These are phyloP conservation scores for Ceratobasidium sp. DNA, from an alignment of 1,284 basidiomycete genomes.

Conservation along the genomic window DNA sequence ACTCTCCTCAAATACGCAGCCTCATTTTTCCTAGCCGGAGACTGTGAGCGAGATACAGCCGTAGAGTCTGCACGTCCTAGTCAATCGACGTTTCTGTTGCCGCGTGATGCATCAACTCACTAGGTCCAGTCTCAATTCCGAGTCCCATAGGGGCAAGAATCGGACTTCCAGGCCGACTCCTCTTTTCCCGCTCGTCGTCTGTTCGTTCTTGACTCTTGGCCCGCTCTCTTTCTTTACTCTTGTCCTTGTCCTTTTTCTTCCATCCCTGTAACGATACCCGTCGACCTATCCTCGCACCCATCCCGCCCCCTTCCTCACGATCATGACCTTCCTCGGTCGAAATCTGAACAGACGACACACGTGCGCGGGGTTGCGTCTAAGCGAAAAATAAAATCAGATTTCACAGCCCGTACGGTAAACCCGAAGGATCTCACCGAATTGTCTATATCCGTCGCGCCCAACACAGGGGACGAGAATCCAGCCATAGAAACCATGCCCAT, in stretches of 20 bases:
- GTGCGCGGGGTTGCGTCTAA: slow-evolving; percentile 30
- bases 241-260: slow-evolving; percentile 33
- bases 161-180: background rate
- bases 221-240: slow-evolving; percentile 8
- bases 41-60: slow-evolving; percentile 19
- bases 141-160: background rate
- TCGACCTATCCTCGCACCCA: slow-evolving; percentile 16
- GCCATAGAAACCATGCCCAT: background rate
- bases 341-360: slow-evolving; percentile 35
- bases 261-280: slow-evolving; percentile 37
- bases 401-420: background rate
- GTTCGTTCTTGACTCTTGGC: slow-evolving; percentile 27
- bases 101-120: background rate
- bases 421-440: background rate
- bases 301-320: slow-evolving; percentile 23
- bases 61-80: background rate
- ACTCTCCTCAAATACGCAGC: slow-evolving; percentile 68
- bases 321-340: slow-evolving; percentile 36
- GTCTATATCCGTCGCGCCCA: background rate
- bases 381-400: background rate
- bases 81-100: background rate
- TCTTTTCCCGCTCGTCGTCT: slow-evolving; percentile 1
- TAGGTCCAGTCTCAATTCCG: background rate
- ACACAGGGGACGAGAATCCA: background rate
- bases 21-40: slow-evolving; percentile 50